A percentile compares a stretch with the other conserved stretches of the same genome.
phyloP scores from a whole-genome alignment of 257 asterid species.

The Cynanchum wilfordii region DNA sequence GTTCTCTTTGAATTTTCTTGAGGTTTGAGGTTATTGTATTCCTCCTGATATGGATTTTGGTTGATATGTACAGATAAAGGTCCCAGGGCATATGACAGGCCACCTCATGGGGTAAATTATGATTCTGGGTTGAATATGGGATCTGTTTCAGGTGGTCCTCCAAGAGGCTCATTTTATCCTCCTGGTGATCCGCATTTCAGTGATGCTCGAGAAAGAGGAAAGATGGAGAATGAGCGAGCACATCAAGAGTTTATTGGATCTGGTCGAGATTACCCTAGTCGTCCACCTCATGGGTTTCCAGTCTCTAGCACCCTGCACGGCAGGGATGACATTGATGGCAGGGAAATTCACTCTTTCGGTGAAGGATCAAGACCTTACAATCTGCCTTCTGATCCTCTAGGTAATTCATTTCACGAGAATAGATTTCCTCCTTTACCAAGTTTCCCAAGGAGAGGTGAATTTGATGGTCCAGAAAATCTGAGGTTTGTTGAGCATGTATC shows the following conservation, averaged over 20 bases:
- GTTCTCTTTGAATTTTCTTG: background rate
- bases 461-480: constrained; percentile 42
- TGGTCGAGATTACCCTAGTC: constrained; percentile 49
- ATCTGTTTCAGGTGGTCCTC: constrained; percentile 40
- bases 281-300: constrained; percentile 48
- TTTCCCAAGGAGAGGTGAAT: constrained; percentile 44
- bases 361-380: constrained; percentile 56
- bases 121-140: constrained; percentile 41
- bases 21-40: background rate
- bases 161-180: constrained; percentile 44
- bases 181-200: constrained; percentile 25
- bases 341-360: constrained; percentile 48
- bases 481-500: constrained; percentile 55
- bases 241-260: constrained; percentile 37
- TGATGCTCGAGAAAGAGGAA: constrained; percentile 24
- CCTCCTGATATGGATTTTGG: background rate
- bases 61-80: constrained; percentile 29
- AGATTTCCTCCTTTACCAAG: constrained; percentile 51
- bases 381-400: constrained; percentile 42
- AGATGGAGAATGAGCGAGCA: constrained; percentile 19
- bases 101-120: constrained; percentile 33
- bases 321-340: constrained; percentile 46
- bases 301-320: constrained; percentile 24
- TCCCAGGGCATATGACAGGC: constrained; percentile 38
- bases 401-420: constrained; percentile 49